Conservation (phyloP, 1,284 basidiomycete genomes). For the Neolentinus lepideus region DNA sequence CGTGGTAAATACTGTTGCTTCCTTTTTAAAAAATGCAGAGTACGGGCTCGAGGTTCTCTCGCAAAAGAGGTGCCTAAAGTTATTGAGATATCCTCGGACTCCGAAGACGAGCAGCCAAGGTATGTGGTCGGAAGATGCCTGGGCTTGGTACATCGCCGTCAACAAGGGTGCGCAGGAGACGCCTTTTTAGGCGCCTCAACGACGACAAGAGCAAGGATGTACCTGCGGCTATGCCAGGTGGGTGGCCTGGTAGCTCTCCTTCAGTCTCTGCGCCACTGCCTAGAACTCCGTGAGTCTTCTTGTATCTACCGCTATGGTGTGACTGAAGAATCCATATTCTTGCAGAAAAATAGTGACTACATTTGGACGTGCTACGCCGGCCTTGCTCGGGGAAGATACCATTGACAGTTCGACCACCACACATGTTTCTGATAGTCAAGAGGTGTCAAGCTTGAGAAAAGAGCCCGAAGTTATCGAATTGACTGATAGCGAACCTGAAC, state of each 20-base stretch:
- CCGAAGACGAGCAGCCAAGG: slow-evolving; percentile 24
- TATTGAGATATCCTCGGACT: slow-evolving; percentile 51
- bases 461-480: slow-evolving; percentile 2
- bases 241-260: neutral
- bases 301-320: neutral
- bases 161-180: too few relatives aligned
- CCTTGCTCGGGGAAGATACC: slow-evolving; percentile 14
- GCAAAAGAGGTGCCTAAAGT: slow-evolving; percentile 19
- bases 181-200: too few relatives aligned
- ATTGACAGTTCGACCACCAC: slow-evolving; percentile 28
- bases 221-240: neutral
- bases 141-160: too few relatives aligned
- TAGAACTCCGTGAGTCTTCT: neutral
- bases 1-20: neutral
- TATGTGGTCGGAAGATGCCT: slow-evolving; percentile 11
- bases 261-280: neutral
- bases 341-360: too few relatives aligned
- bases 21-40: slow-evolving; percentile 3
- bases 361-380: neutral
- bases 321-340: neutral
- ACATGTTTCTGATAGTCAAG: slow-evolving; percentile 14
- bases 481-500: neutral
- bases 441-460: neutral
- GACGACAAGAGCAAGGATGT: too few relatives aligned
- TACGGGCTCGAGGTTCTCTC: neutral